phyloP scores from a whole-genome alignment of 2,329 filamentous ascomycete species.

The Fusarium keratoplasticum region DNA sequence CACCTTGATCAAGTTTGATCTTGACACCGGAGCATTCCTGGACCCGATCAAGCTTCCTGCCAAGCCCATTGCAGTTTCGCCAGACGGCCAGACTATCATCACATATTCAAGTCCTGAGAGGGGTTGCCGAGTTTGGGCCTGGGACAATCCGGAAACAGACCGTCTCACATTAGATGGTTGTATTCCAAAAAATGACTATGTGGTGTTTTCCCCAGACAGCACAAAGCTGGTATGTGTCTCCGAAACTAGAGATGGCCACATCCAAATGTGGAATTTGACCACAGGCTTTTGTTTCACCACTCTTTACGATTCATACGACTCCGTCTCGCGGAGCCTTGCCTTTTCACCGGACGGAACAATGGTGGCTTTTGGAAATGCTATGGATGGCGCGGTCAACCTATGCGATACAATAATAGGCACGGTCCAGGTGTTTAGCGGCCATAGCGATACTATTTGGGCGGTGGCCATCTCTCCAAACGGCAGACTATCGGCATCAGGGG shows the following conservation, averaged over 20 bases:
- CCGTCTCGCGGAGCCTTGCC: not conserved
- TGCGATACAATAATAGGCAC: not conserved
- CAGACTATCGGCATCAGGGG: not conserved
- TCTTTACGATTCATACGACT: no score
- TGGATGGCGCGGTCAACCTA: not conserved
- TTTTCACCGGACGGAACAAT: not conserved
- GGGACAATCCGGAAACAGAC: not conserved
- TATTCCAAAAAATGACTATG: not conserved
- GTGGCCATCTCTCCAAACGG: not conserved
- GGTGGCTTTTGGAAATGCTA: not conserved
- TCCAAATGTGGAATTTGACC: no score
- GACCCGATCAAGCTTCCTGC: not conserved
- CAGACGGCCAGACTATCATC: not conserved
- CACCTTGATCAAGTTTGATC: not conserved
- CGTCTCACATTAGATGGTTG: not conserved
- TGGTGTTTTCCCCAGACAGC: not conserved
- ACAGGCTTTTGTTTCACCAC: no score
- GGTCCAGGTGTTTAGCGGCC: not conserved
- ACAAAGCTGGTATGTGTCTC: not conserved
- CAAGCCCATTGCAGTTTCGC: not conserved
- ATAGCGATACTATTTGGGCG: fast-evolving
- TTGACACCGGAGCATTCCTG: not conserved
- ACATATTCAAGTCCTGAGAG: no score
- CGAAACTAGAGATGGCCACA: no score
- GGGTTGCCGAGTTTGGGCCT: not conserved